phyloP scores from a whole-genome alignment of 192 early-diverging fungal species.

The Backusella macrospora region DNA sequence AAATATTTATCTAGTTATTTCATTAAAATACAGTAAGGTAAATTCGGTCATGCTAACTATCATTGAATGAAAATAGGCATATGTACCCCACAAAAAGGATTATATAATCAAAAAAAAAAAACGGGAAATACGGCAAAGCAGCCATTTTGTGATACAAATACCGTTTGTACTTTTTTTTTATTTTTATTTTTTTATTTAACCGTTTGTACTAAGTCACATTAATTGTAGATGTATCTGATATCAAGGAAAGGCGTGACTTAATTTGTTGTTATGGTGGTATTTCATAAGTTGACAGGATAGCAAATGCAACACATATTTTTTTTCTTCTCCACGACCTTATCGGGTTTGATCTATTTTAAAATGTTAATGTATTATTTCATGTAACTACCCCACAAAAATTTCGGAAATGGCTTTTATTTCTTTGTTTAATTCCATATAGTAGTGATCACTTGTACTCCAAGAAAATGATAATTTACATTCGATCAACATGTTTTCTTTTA shows the following conservation, averaged over 20 bases:
- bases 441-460: not conserved
- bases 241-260: not conserved
- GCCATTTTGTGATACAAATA: not conserved
- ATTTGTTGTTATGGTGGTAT: not conserved
- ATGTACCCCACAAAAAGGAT: not conserved
- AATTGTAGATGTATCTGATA: not conserved
- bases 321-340: not conserved
- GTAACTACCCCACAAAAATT: not conserved
- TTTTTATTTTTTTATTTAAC: no score
- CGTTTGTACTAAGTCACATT: not conserved
- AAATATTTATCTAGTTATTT: no score
- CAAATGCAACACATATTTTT: not conserved
- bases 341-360: not conserved
- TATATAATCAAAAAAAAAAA: conserved; percentile 1
- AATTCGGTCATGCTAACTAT: no score
- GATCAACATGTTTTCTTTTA: no score
- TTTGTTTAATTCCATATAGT: not conserved
- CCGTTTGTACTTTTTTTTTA: not conserved
- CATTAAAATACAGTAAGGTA: no score
- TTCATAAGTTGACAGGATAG: not conserved
- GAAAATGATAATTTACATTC: not conserved
- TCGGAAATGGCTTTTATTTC: not conserved
- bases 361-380: not conserved
- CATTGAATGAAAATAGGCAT: no score
- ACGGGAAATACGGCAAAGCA: not conserved